Evolutionary conservation across 805 yeast species (phyloP).

Genomic region (Metschnikowia corniflorae): DNA sequence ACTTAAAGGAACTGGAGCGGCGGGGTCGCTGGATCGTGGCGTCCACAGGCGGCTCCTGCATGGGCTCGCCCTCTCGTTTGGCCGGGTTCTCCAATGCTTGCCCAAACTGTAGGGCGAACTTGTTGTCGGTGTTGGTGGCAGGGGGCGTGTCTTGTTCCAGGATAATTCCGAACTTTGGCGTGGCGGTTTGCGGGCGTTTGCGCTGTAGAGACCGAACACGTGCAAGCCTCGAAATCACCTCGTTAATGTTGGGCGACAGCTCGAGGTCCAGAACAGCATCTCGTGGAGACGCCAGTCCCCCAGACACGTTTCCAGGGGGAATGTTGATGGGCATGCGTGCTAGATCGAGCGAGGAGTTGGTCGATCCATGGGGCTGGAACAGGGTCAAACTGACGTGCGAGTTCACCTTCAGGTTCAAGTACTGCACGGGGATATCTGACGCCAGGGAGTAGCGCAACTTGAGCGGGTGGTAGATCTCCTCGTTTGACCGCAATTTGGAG

Average conservation of each 20-base stretch:
- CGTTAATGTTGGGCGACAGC: conserved; percentile 15
- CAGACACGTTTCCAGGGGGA: conserved; percentile 3
- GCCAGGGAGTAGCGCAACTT: conserved; percentile 36
- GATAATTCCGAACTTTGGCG: conserved; percentile 18
- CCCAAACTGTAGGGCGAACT: conserved; percentile 20
- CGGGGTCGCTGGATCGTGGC: conserved; percentile 4
- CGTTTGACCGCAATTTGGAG: conserved; percentile 30
- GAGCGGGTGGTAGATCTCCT: conserved; percentile 38
- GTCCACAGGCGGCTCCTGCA: not conserved
- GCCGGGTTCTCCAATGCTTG: conserved; percentile 2
- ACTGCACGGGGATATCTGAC: conserved; percentile 36
- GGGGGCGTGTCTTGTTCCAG: conserved; percentile 18
- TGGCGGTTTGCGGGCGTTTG: conserved; percentile 15
- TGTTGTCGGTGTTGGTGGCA: conserved; percentile 13
- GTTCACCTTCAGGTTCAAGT: conserved; percentile 38
- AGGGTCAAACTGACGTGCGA: conserved; percentile 35
- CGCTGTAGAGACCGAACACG: conserved; percentile 19
- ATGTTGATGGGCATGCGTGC: conserved; percentile 3
- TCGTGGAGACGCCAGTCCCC: conserved; percentile 17
- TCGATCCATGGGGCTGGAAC: conserved; percentile 18
- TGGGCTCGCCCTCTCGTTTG: not conserved
- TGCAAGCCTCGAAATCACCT: conserved; percentile 15
- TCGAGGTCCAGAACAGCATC: conserved; percentile 11
- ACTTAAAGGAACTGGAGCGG: conserved; percentile 30
- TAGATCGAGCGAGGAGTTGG: conserved; percentile 25